phyloP scores from a whole-genome alignment of 805 yeast genomes.

The Wickerhamomyces bisporus region DNA sequence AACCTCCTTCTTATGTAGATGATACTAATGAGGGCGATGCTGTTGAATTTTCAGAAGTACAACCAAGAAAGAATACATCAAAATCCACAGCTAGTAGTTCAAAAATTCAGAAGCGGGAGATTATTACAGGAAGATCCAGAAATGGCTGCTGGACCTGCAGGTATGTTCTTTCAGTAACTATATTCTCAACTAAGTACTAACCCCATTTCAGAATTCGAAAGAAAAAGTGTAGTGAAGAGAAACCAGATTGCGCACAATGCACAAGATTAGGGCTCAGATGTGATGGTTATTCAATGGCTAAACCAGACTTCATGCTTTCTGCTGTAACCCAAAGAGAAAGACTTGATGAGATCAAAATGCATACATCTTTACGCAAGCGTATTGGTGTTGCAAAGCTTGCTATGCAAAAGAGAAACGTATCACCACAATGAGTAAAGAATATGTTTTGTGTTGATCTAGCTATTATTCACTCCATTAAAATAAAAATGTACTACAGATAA shows the following conservation, averaged over 20 bases:
- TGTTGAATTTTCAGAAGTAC: neutral
- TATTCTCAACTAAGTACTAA: too few relatives aligned
- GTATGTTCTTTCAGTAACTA: too few relatives aligned
- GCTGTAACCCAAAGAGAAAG: constrained; percentile 36
- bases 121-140: constrained; percentile 33
- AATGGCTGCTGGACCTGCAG: constrained; percentile 75
- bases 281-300: constrained; percentile 44
- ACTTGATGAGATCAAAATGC: constrained; percentile 46
- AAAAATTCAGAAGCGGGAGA: constrained; percentile 2
- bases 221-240: constrained; percentile 65
- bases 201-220: constrained; percentile 47
- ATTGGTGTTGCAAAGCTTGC: constrained; percentile 31
- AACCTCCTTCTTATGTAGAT: neutral
- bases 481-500: too few relatives aligned
- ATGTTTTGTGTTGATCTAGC: too few relatives aligned
- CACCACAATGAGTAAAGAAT: too few relatives aligned
- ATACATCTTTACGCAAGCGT: constrained; percentile 36
- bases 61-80: neutral
- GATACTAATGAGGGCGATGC: neutral
- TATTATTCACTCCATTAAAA: too few relatives aligned
- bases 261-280: constrained; percentile 49
- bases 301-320: constrained; percentile 53
- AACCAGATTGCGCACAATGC: constrained; percentile 59
- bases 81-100: neutral
- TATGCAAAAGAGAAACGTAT: constrained; percentile 3